Base-by-base conservation (phyloP, 2,329 filamentous ascomycete genomes). In the Fusarium abutilonis region DNA sequence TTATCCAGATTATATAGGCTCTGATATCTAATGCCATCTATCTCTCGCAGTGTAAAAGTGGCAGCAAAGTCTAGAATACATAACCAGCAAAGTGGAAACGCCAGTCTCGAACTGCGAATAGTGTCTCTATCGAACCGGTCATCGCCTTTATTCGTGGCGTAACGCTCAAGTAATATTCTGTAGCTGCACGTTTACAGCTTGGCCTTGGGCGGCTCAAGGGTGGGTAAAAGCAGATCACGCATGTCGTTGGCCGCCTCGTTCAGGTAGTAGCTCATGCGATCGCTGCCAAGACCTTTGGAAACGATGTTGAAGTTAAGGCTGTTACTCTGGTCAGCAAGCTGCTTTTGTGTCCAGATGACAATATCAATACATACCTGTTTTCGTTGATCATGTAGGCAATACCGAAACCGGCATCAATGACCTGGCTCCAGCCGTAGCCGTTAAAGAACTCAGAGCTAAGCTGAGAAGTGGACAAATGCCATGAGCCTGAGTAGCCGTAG, bases 371-470 rank as follows among this genome's bases (percentile, higher is more conserved):
- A 77, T 74, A 92, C 89, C 87, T 93, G 78, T 97, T 96, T 83
- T 98, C 94, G 75, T 99, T 99, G 77, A 99, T 98, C 95, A 99
- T 99, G 77, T 99, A 99, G 35, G 95, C 95, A 74, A 99, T 96
- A 66, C 95, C 95, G 79, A 95, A 99, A 28, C 95, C 95, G 59
- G 90, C 91, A 73, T 98, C 93, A 52, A 98, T 90, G 48, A 99
- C 95, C 81, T 99, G 94, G 74, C 91, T 95, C 95, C 95, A 99
- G 41, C 95, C 95, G 78, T 99, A 99, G 21, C 96, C 95, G 76
- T 99, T 99, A 80, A 98, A 99, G 83, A 91, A 97, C 81, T 99
- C 96, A 31, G 89, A 93, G 78, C 90, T 95, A 75, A 99, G 81
- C 81, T 99, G 96, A 60, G 88, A 92, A 26, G 89, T 92, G 26